Base-by-base conservation (phyloP, 164 flowering plant species). In the Kingdonia uniflora region DNA sequence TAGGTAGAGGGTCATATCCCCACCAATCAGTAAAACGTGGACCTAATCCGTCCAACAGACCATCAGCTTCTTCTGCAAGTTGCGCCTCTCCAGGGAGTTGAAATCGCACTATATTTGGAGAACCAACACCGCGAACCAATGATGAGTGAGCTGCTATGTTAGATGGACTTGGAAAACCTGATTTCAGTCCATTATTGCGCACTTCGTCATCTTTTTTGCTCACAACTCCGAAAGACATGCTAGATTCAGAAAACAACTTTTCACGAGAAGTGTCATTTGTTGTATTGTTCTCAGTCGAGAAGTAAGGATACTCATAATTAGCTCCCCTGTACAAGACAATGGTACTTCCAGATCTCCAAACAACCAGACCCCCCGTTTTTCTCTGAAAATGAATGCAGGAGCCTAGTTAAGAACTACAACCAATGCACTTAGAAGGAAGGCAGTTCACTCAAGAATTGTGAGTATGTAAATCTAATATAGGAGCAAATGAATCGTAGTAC, bases 1-100 rank as follows among this genome's bases (percentile, higher is more conserved):
- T 73, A 51, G 99, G 99, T n/a, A 78, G 71, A 60, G 97, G 97
- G 14, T 83, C 89, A 68, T 67, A 74, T 16, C 97, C 96, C 97
- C 97, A 94, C 99, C 97, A 94, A 71, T 89, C 96, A 48, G 76
- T 73, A 66, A 81, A 89, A 8, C 99, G 87, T 11, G 97, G 96
- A 23, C 99, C 99, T 53, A 94, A 69, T 49, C 97, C 97, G 59
- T 89, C 97, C 51, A 94, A 71, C 57, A 89, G 57, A 21, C 62
- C 42, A 49, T 89, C 90, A 59, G 77, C 91, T 71, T 86, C 97
- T 66, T 80, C 90, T 19, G 64, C 76, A 61, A 88, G 74, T 57
- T 85, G 65, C 44, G 68, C 74, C 62, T 92, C 99, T 14, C 95
- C 96, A 21, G 96, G 95, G 11, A 86, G 68, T 58, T 72, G 80